Base-by-base conservation (phyloP, 106 monocot species). In the Phalaenopsis aphrodite region DNA sequence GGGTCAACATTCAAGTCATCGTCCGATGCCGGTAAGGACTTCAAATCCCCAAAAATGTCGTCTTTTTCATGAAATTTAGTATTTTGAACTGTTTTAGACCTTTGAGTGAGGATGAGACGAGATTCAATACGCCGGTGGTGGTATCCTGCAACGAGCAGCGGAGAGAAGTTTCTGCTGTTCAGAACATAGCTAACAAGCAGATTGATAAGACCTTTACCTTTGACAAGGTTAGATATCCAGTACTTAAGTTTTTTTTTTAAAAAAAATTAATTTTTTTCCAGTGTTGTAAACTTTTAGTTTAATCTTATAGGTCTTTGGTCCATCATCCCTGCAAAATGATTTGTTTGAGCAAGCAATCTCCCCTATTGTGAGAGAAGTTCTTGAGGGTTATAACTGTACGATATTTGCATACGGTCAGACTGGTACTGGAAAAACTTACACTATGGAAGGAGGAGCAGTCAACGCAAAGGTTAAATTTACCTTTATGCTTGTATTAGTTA, bases 1-100 rank as follows among this genome's bases (percentile, higher is more conserved):
- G 88, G 18, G 86, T 88, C 75, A 88, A 91, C 77, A 75, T 91
- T 41, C 91, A 91, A 75, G 91, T 91, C 46, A 61, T 91, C 11
- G 86, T 91, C 14, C 75, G 91, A 61, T 91, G 91, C 88, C 82
- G 88, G 91, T 88, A 78, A 75, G 71, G 42, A 46, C 43, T 3
- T 24, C n/a, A 65, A 30, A 65, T 65, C 64, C n/a, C 1, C 24
- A 23, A 65, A 65, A 21, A 69, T 3, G 9, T 69, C 12, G 12
- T 11, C 9, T 39, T 9, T 57, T 69, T 69, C 69, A 69, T 14
- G 69, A 69, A 69, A 69, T 39, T 39, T 69, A 11, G 39, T 5
- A 69, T 69, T 69, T 14, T 48, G 41, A 52, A 56, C 49, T 81
- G 48, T 78, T 71, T 23, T 57, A 87, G 90, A 78, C 90, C 90